A percentile compares a stretch with the other conserved stretches of the same genome.
These are phyloP conservation scores for Phycomyces nitens DNA, from an alignment of 192 early-diverging fungal species.

Conservation along the genomic window DNA sequence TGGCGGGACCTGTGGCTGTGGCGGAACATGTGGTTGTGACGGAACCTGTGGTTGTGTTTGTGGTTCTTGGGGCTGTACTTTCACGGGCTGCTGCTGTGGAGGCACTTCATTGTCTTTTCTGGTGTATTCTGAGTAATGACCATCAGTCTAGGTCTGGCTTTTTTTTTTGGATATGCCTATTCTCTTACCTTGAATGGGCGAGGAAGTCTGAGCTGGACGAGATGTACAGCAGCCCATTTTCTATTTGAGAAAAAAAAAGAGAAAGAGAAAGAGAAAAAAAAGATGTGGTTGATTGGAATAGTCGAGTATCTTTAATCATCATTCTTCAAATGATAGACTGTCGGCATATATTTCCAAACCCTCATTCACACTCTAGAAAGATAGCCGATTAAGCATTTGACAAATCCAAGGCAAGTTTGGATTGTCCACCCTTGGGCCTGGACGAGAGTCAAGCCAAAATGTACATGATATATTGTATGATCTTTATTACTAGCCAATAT, in stretches of 20 bases:
- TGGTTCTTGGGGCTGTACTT: background rate
- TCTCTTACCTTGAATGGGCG: background rate
- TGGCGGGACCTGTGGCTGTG: background rate
- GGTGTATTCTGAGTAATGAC: background rate
- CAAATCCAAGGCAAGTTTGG: too few relatives aligned
- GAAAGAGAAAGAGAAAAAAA: background rate
- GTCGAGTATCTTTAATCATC: too few relatives aligned
- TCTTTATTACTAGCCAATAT: background rate
- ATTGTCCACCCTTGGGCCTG: too few relatives aligned
- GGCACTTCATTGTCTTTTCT: background rate
- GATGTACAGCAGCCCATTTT: conserved; percentile 20
- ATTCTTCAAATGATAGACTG: too few relatives aligned
- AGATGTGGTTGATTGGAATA: background rate
- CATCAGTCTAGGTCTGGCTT: background rate
- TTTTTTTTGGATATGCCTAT: background rate
- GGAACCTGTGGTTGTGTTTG: background rate
- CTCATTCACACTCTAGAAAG: background rate
- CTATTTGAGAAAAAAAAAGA: background rate
- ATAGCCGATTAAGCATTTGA: background rate
- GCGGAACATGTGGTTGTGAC: background rate
- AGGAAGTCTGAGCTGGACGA: too few relatives aligned
- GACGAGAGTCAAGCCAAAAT: background rate
- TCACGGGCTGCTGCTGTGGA: background rate
- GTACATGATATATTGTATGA: background rate
- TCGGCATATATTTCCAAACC: too few relatives aligned